Percentiles rank a stretch among this genome's conserved stretches.
Evolutionary conservation across 352 stramenopile species (phyloP).

Genomic region (Phytophthora foliorum): DNA sequence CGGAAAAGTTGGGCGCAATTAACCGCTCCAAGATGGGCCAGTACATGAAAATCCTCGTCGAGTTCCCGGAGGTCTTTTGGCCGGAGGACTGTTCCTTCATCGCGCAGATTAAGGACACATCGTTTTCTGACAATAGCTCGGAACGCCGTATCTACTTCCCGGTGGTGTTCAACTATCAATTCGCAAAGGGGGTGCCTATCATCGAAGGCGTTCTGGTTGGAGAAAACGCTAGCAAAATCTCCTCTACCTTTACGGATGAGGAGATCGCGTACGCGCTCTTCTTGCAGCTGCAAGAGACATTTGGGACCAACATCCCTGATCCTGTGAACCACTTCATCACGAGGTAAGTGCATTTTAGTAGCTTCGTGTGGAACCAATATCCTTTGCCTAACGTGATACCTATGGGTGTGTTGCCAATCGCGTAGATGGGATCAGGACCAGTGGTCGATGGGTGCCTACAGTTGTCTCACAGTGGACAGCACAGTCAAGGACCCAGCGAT

Average conservation of each 20-base stretch:
- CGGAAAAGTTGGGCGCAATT: conserved; percentile 56
- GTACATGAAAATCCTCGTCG: conserved; percentile 84
- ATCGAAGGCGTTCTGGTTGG: conserved; percentile 70
- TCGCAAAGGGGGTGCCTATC: conserved; percentile 56
- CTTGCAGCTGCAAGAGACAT: conserved; percentile 60
- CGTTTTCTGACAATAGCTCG: not conserved
- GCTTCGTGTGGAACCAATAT: conserved; percentile 39
- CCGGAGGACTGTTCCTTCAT: conserved; percentile 57
- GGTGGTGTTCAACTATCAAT: conserved; percentile 70
- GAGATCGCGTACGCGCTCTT: conserved; percentile 61
- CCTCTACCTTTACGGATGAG: conserved; percentile 52
- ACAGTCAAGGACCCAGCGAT: conserved; percentile 64
- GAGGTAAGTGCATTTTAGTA: conserved; percentile 48
- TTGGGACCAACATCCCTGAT: conserved; percentile 44
- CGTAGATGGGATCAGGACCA: conserved; percentile 72
- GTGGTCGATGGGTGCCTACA: conserved; percentile 71
- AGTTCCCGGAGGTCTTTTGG: conserved; percentile 78
- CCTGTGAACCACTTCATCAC: conserved; percentile 67
- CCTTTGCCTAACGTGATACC: conserved; percentile 8
- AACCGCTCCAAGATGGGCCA: conserved; percentile 65
- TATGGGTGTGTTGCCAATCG: conserved; percentile 4
- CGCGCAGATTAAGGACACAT: conserved; percentile 35
- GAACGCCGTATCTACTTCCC: conserved; percentile 57
- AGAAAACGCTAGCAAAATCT: conserved; percentile 53
- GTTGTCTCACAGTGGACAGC: conserved; percentile 66